Evolutionary conservation across 495 filamentous ascomycete genomes (phyloP).

Genomic region (Hapsidospora chrysogenum): DNA sequence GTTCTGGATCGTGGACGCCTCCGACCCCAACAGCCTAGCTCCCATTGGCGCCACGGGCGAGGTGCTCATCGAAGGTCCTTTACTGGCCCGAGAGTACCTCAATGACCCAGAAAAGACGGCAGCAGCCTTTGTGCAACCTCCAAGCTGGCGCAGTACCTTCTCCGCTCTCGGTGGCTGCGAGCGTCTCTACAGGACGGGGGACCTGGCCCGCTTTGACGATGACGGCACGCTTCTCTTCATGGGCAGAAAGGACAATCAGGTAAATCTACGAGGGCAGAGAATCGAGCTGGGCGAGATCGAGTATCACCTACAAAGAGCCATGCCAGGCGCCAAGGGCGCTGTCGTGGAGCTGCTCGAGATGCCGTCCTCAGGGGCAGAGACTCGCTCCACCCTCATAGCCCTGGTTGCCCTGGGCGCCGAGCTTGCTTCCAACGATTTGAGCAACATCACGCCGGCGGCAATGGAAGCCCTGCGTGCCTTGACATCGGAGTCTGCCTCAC

Average conservation of each 20-base stretch:
- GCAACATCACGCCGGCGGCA: neutral
- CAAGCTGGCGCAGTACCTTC: neutral
- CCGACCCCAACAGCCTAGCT: constrained; percentile 25
- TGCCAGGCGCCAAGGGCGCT: constrained; percentile 17
- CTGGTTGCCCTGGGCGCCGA: neutral
- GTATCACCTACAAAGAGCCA: constrained; percentile 3
- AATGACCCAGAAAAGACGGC: constrained; percentile 5
- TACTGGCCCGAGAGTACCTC: constrained; percentile 13
- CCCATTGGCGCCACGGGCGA: constrained; percentile 30
- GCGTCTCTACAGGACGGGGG: constrained; percentile 23
- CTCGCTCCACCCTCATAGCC: neutral
- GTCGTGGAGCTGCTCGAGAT: constrained; percentile 26
- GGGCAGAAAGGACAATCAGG: constrained; percentile 13
- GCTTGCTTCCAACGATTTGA: neutral
- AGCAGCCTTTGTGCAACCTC: neutral
- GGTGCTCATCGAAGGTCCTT: constrained; percentile 27
- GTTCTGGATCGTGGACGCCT: constrained; percentile 27
- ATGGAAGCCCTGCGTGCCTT: too few species aligned
- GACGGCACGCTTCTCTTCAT: constrained; percentile 24
- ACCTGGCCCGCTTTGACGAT: constrained; percentile 30
- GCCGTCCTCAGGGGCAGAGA: neutral
- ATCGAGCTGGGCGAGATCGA: neutral
- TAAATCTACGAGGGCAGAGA: neutral
- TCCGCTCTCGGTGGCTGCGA: constrained; percentile 14
- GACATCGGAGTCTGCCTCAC: too few species aligned